Conservation (phyloP, 805 yeast species). For the Zygotorulaspora danielsina region DNA sequence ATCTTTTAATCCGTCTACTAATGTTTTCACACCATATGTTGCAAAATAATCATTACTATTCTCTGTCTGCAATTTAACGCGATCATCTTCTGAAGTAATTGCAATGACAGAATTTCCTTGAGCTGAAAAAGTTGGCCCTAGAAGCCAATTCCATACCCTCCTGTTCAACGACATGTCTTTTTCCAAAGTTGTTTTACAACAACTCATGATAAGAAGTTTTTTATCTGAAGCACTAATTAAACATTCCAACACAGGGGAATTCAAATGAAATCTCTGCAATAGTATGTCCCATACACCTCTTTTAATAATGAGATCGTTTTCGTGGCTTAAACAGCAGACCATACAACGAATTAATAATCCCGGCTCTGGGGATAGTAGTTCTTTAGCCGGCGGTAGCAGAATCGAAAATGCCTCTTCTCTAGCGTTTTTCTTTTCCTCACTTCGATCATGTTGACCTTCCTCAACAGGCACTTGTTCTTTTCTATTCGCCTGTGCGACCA, state of each 20-base stretch:
- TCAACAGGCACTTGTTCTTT: background rate
- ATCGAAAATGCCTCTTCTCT: slow-evolving; percentile 35
- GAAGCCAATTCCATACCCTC: slow-evolving; percentile 87
- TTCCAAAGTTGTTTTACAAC: slow-evolving; percentile 64
- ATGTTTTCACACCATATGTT: slow-evolving; percentile 47
- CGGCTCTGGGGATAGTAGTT: slow-evolving; percentile 69
- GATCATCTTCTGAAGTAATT: slow-evolving; percentile 7
- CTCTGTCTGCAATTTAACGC: slow-evolving; percentile 11
- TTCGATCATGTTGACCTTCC: slow-evolving; percentile 3
- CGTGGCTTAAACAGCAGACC: slow-evolving; percentile 59
- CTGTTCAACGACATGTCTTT: slow-evolving; percentile 94
- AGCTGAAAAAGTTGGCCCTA: slow-evolving; percentile 54
- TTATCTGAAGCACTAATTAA: slow-evolving; percentile 51
- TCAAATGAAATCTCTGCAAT: slow-evolving; percentile 60
- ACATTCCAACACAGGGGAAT: slow-evolving; percentile 51
- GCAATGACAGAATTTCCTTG: slow-evolving; percentile 3
- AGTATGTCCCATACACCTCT: slow-evolving; percentile 86
- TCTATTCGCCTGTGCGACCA: slow-evolving; percentile 18
- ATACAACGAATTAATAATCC: slow-evolving; percentile 76
- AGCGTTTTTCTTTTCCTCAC: slow-evolving; percentile 25
- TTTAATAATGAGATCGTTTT: slow-evolving; percentile 66
- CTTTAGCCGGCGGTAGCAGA: slow-evolving; percentile 49
- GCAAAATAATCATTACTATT: slow-evolving; percentile 52
- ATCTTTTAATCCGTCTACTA: slow-evolving; percentile 51
- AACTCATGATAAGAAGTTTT: slow-evolving; percentile 53